Base-by-base conservation (phyloP, 2,329 filamentous ascomycete genomes). In the Botrytis byssoidea region DNA sequence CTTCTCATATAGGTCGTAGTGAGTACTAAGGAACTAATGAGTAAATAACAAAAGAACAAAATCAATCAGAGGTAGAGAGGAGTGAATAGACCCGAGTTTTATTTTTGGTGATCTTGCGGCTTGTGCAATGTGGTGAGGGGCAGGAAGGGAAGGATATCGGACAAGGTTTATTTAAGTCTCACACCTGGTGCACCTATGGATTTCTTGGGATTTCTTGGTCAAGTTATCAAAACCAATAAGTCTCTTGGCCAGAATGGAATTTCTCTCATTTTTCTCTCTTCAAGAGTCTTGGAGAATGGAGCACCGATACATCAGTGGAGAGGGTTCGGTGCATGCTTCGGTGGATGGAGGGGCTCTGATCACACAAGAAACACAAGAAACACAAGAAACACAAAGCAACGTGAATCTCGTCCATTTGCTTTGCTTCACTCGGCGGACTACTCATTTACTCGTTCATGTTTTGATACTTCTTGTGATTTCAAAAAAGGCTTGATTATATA, bases 41-140 rank as follows among this genome's bases (percentile, higher is more conserved):
- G 35, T 37, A 37, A 37, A 37, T 37, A 10, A 37, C 8, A 37
- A 37, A 37, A 37, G 1, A 37, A 35, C 32, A 35, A 35, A 35
- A 16, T 44, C 4, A 42, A 4, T 5, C 3, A 42, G 37, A 40
- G 37, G 37, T 32, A 40, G 14, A 20, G 25, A 55, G 48, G 48
- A 18, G 35, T 68, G 65, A 68, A 55, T 40, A 68, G 65, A 68
- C 65, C 66, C 66, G 66, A 68, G 66, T 68, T 57, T 69, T 57
- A 29, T 12, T 29, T 29, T 57, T 32, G 51, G 48, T 57, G 37
- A 57, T 35, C 35, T 29, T 55, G 66, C 32, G n/a, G 46, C 46
- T 65, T 46, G 61, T 68, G 66, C 35, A 42, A 68, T n/a, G 25
- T 42, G 40, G n/a, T 46, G 66, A 68, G 66, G 66, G 66, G 66